Percentiles rank a stretch among this genome's conserved stretches.
phyloP scores from a whole-genome alignment of 2,329 filamentous ascomycete species.

The Dothistroma pini region DNA sequence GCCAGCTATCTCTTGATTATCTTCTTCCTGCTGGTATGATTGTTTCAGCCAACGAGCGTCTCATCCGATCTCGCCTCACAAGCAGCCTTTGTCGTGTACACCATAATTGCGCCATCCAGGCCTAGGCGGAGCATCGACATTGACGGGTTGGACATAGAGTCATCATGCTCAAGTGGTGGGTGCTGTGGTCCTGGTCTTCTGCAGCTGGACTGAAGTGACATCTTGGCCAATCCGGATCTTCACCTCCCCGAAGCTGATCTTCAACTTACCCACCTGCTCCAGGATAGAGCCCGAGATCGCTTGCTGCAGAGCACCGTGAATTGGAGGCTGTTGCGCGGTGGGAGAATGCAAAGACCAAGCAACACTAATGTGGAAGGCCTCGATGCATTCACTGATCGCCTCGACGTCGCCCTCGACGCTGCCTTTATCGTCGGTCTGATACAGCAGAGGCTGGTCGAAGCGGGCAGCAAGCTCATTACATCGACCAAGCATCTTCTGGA shows the following conservation, averaged over 20 bases:
- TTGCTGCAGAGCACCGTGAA: background rate
- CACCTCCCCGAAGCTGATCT: constrained; percentile 38
- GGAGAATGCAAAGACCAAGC: constrained; percentile 67
- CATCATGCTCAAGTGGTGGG: background rate
- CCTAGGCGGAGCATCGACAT: no score
- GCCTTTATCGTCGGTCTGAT: constrained; percentile 44
- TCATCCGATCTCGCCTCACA: no score
- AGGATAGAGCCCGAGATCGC: constrained; percentile 9
- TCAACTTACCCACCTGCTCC: constrained; percentile 13
- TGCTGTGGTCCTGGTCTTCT: constrained; percentile 2
- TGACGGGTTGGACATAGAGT: no score
- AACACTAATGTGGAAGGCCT: constrained; percentile 77
- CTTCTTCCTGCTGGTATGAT: no score
- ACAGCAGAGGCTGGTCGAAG: constrained; percentile 69
- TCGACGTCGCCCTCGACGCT: constrained; percentile 5
- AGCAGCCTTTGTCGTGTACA: no score
- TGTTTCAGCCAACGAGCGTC: no score
- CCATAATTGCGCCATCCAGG: no score
- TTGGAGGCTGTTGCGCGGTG: constrained; percentile 51
- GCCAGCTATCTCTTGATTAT: no score
- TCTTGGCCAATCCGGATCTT: constrained; percentile 49
- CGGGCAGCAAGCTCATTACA: constrained; percentile 61
- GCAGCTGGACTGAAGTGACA: constrained; percentile 28
- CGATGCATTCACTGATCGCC: background rate
- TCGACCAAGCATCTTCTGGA: constrained; percentile 55